These are phyloP conservation scores for Vicia villosa DNA, from an alignment of 306 rosid genomes.

Conservation along the genomic window DNA sequence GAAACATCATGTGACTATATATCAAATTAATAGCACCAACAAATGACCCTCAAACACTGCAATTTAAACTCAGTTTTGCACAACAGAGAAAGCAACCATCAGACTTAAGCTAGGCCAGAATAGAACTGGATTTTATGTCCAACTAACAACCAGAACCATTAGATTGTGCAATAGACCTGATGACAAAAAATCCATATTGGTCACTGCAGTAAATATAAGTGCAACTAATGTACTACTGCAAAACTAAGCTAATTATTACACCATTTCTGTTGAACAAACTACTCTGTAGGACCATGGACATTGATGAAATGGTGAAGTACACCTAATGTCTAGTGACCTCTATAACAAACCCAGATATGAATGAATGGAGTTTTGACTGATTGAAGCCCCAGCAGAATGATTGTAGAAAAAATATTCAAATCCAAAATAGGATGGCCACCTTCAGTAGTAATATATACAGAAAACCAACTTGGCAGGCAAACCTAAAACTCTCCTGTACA, in stretches of 20 bases:
- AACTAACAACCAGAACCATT: neutral
- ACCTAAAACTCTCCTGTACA: conserved; percentile 42
- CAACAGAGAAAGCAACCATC: neutral
- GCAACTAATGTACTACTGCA: neutral
- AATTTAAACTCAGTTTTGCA: neutral
- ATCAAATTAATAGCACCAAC: too few species aligned
- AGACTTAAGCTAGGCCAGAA: neutral
- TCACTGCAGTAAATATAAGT: neutral
- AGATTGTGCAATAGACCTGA: neutral
- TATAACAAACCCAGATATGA: too few species aligned
- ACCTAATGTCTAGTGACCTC: neutral
- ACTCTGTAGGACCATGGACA: neutral
- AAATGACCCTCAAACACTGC: too few species aligned
- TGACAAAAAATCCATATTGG: neutral
- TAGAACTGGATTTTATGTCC: neutral
- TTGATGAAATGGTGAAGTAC: conserved; percentile 8
- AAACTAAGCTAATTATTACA: conserved; percentile 32
- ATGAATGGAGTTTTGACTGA: too few species aligned
- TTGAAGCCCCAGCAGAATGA: too few species aligned
- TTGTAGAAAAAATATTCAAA: neutral
- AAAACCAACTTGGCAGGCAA: conserved; percentile 35
- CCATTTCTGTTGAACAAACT: neutral
- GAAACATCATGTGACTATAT: too few species aligned
- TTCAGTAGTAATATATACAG: neutral
- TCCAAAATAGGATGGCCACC: conserved; percentile 2